Conservation (phyloP, 2,329 filamentous ascomycete species). For the Colletotrichum eremochloae region DNA sequence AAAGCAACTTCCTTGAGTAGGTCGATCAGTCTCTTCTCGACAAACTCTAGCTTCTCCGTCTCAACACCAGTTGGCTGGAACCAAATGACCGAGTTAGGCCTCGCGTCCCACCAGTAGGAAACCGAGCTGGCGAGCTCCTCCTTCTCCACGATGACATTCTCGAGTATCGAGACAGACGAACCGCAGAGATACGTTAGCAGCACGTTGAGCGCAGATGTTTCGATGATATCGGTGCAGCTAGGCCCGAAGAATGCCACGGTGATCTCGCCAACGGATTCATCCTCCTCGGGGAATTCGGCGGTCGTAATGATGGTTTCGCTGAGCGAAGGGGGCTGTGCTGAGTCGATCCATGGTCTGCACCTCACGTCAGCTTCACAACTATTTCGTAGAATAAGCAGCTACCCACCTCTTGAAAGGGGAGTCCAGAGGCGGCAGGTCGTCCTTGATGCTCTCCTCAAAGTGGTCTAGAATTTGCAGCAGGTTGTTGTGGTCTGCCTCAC, state of each 20-base stretch:
- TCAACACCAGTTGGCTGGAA: conserved; percentile 89
- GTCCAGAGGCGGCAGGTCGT: conserved; percentile 81
- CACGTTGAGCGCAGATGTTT: conserved; percentile 81
- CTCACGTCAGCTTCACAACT: conserved; percentile 18
- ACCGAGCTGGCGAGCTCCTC: conserved; percentile 92
- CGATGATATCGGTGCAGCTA: conserved; percentile 77
- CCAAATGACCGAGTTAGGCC: conserved; percentile 86
- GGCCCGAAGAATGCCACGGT: conserved; percentile 90
- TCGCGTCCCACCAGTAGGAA: conserved; percentile 81
- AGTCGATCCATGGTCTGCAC: conserved; percentile 86
- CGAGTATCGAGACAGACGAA: conserved; percentile 91
- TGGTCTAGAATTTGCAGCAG: conserved; percentile 85
- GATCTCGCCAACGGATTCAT: conserved; percentile 93
- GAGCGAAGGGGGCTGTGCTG: conserved; percentile 80
- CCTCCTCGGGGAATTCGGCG: conserved; percentile 95
- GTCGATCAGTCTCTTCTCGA: conserved; percentile 87
- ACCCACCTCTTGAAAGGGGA: conserved; percentile 78
- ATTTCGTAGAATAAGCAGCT: not conserved
- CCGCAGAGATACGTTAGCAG: conserved; percentile 89
- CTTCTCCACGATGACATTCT: conserved; percentile 92
- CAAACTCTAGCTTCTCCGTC: conserved; percentile 84
- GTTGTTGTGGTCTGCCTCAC: conserved; percentile 86
- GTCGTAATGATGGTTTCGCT: conserved; percentile 80
- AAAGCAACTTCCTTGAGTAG: conserved; percentile 84
- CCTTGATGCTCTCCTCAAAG: conserved; percentile 89